A percentile compares a stretch with the other conserved stretches of the same genome.
These are phyloP conservation scores for Ogataea parapolymorpha DNA, from an alignment of 805 yeast genomes.

Conservation along the genomic window DNA sequence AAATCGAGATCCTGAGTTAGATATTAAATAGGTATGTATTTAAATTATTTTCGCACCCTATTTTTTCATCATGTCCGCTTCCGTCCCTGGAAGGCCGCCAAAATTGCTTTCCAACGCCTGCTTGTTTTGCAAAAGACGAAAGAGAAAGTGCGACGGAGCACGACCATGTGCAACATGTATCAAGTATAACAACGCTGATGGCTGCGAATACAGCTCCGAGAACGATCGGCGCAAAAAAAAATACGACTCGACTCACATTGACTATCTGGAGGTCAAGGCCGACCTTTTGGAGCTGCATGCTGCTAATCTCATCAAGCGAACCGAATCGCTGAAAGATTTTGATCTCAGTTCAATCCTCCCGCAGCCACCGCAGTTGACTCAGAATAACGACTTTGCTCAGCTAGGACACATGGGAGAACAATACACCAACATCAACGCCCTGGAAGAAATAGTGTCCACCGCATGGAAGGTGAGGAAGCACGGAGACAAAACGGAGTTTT, in stretches of 20 bases:
- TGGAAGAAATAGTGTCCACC: slow-evolving; percentile 33
- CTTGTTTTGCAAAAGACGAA: slow-evolving; percentile 15
- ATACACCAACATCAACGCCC: slow-evolving; percentile 27
- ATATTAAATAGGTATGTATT: too few relatives aligned
- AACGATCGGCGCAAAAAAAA: slow-evolving; percentile 31
- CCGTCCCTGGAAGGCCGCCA: background rate
- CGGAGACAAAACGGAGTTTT: slow-evolving; percentile 31
- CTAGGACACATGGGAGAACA: slow-evolving; percentile 1
- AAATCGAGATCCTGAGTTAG: slow-evolving; percentile 33
- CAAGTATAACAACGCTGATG: slow-evolving; percentile 16
- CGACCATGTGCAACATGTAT: slow-evolving; percentile 25
- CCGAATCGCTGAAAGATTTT: slow-evolving; percentile 18
- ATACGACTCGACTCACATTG: slow-evolving; percentile 32
- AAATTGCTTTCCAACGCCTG: slow-evolving; percentile 13
- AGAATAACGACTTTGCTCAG: slow-evolving; percentile 8
- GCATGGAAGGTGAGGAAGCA: slow-evolving; percentile 34
- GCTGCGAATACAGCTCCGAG: slow-evolving; percentile 25
- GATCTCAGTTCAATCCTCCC: slow-evolving; percentile 11
- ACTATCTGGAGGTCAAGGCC: slow-evolving; percentile 29
- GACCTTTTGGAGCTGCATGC: slow-evolving; percentile 29
- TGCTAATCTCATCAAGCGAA: slow-evolving; percentile 22
- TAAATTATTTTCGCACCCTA: background rate
- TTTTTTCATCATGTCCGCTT: background rate
- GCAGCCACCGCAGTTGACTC: slow-evolving; percentile 15
- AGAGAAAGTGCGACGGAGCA: slow-evolving; percentile 27